Evolutionary conservation across 2,329 filamentous ascomycete genomes (phyloP), one percentile per base, ranked within the genome.

Genomic region (Huntiella moniliformis): DNA sequence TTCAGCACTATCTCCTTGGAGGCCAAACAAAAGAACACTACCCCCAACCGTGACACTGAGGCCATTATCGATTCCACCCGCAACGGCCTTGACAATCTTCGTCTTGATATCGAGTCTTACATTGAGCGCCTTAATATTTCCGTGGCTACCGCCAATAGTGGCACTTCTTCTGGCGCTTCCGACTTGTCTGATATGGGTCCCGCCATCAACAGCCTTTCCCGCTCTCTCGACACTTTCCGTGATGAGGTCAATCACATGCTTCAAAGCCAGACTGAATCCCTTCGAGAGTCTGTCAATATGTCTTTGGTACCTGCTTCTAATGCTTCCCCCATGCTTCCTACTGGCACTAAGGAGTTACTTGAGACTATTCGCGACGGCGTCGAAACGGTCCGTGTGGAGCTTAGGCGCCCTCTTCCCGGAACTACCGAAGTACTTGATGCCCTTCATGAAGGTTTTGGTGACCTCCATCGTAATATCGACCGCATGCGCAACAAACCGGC

Each of bases 341-440:
- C 42, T 11, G 38, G 42, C 3, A 45, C 50, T n/a, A 63, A 82
- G 33, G 82, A 87, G 43, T 70, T 88, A 18, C 68, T 92, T 1
- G 73, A 81, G 50, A 74, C 77, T 7, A 64, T 88, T 2, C 76
- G 73, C 28, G 74, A 72, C 38, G 84, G 86, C 2, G 69, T 95
- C 34, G 81, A 82, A 50, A 73, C 71, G 38, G 69, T 95, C 32
- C 74, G 84, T 4, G 68, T 73, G 12, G 87, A 95, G 53, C 72
- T 94, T 42, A 79, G 79, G 5, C 66, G 72, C 11, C 71, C 72
- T 2, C 66, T 73, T 38, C 66, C 70, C 12, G 84, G 87, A 52
- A 88, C 85, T 0, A 82, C 85, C 44, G 86, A 95, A 56, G 82
- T 94, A 8, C 68, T 96, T 1, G 85, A 94, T 56, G 82, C 87